Percentiles rank a stretch among this genome's conserved stretches.
phyloP scores from a whole-genome alignment of 2,329 filamentous ascomycete genomes.

The Westerdykella sp. region DNA sequence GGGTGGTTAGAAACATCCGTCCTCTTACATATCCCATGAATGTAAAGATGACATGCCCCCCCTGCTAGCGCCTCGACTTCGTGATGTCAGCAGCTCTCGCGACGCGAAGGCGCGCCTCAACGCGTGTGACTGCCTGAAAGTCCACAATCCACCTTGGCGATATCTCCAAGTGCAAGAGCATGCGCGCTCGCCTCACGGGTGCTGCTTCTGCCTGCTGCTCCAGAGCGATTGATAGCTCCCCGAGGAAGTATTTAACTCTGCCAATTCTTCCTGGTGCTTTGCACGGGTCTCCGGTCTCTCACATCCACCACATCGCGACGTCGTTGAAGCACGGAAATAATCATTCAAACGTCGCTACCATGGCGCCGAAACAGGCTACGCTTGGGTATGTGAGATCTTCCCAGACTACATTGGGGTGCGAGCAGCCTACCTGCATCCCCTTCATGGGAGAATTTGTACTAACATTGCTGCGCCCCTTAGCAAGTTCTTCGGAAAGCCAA shows the following conservation, averaged over 20 bases:
- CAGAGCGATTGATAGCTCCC: background rate
- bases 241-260: constrained; percentile 1
- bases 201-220: constrained; percentile 16
- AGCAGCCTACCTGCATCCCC: background rate
- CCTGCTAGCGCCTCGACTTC: constrained; percentile 9
- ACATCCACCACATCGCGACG: background rate
- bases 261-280: background rate
- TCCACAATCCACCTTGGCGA: constrained; percentile 1
- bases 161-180: constrained; percentile 14
- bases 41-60: background rate
- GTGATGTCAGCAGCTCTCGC: constrained; percentile 30
- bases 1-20: background rate
- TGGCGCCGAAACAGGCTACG: constrained; percentile 67
- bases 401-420: background rate
- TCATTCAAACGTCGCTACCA: constrained; percentile 18
- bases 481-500: constrained; percentile 73
- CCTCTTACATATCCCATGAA: background rate
- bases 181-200: constrained; percentile 22
- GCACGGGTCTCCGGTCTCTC: constrained; percentile 1
- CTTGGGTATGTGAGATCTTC: constrained; percentile 72
- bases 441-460: background rate
- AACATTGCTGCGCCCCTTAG: constrained; percentile 44
- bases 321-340: background rate
- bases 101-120: constrained; percentile 26
- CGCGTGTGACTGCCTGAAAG: constrained; percentile 17